Evolutionary conservation across 768 basidiomycete species (phyloP).

Genomic region (Floccularia luteovirens): DNA sequence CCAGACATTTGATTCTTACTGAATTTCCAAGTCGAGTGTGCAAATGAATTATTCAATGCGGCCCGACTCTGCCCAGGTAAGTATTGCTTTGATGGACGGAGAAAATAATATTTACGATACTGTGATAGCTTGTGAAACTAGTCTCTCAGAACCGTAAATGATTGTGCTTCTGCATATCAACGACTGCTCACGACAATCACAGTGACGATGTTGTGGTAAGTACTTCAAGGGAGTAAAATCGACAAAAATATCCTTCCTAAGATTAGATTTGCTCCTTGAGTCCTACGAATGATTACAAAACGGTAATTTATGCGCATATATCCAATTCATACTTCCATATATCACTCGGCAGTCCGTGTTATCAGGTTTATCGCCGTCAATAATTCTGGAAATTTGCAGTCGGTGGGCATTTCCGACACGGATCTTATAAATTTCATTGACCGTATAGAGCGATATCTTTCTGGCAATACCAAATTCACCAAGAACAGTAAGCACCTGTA

Average conservation of each 20-base stretch:
- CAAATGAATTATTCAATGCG: constrained; percentile 74
- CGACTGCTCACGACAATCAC: constrained; percentile 3
- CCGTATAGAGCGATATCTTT: constrained; percentile 79
- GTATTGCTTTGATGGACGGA: constrained; percentile 1
- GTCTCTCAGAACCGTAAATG: constrained; percentile 71
- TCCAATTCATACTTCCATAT: constrained; percentile 9
- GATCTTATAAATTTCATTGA: no score
- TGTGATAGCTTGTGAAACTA: constrained; percentile 70
- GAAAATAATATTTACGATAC: background rate
- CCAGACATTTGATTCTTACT: constrained; percentile 1
- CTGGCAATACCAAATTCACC: constrained; percentile 87
- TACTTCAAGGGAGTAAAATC: constrained; percentile 3
- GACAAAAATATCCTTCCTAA: background rate
- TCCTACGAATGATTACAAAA: constrained; percentile 89
- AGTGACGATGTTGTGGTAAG: constrained; percentile 62
- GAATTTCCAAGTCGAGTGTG: constrained; percentile 59
- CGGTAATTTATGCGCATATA: constrained; percentile 55
- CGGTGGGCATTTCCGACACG: constrained; percentile 37
- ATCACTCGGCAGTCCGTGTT: constrained; percentile 58
- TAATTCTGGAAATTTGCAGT: constrained; percentile 75
- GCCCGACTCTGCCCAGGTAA: constrained; percentile 75
- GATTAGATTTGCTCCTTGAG: constrained; percentile 73
- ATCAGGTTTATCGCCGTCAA: constrained; percentile 70
- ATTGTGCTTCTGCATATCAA: background rate
- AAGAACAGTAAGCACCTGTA: constrained; percentile 54